These are phyloP conservation scores for Colletotrichum zoysiae DNA, from an alignment of 2,329 filamentous ascomycete genomes.

Conservation along the genomic window DNA sequence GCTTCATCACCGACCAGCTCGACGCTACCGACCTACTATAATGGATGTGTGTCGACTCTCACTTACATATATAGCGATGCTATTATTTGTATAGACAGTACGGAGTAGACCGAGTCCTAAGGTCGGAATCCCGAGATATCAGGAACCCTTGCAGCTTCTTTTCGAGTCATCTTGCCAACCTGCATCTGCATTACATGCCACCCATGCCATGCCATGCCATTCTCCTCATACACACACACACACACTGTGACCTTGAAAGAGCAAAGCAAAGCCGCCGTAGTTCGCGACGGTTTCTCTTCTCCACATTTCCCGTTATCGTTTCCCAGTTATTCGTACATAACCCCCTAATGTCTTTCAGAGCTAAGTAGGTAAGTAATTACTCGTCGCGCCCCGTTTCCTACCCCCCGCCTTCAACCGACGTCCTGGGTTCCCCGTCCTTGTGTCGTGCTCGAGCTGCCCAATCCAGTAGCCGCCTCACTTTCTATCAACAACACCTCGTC, in stretches of 20 bases:
- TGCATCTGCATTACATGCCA: slow-evolving; percentile 20
- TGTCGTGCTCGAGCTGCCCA: slow-evolving; percentile 35
- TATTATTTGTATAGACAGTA: slow-evolving; percentile 1
- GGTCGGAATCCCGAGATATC: slow-evolving; percentile 20
- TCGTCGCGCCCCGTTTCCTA: slow-evolving; percentile 16
- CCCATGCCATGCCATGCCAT: neutral
- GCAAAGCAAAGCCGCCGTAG: slow-evolving; percentile 8
- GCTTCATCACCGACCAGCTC: slow-evolving; percentile 10
- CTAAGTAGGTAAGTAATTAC: neutral
- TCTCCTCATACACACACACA: slow-evolving; percentile 6
- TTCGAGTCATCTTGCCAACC: slow-evolving; percentile 30
- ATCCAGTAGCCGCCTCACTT: slow-evolving; percentile 42
- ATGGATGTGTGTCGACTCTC: slow-evolving; percentile 4
- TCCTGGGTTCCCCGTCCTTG: slow-evolving; percentile 18
- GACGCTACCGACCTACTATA: neutral
- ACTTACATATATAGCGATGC: neutral
- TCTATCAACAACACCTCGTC: slow-evolving; percentile 40
- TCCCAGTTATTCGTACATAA: slow-evolving; percentile 4
- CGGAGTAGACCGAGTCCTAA: slow-evolving; percentile 3
- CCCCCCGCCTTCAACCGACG: slow-evolving; percentile 33
- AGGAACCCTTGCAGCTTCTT: slow-evolving; percentile 21
- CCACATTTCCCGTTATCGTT: slow-evolving; percentile 25
- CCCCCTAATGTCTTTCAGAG: neutral
- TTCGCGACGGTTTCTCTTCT: slow-evolving; percentile 13
- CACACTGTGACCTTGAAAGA: slow-evolving; percentile 8